phyloP scores from a whole-genome alignment of 768 basidiomycete species.

The Paxillus ammoniavirescens region DNA sequence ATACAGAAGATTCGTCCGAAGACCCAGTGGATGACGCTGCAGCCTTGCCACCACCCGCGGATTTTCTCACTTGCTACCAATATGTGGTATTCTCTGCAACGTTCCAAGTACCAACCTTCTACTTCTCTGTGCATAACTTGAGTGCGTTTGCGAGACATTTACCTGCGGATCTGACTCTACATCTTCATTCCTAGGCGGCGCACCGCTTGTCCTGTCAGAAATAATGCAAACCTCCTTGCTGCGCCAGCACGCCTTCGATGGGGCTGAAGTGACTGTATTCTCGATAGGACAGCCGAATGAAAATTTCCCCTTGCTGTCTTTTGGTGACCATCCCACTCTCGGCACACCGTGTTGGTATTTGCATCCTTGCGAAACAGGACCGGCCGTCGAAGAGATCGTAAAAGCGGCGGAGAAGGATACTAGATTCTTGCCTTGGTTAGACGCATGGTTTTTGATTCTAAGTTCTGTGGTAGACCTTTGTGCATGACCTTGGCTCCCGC shows the following conservation, averaged over 20 bases:
- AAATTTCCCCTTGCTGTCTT: slow-evolving; percentile 75
- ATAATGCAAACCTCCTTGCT: slow-evolving; percentile 62
- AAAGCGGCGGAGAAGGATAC: slow-evolving; percentile 38
- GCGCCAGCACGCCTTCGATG: slow-evolving; percentile 43
- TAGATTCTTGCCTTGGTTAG: slow-evolving; percentile 45
- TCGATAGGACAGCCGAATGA: slow-evolving; percentile 50
- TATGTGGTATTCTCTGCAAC: slow-evolving; percentile 76
- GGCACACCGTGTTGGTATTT: slow-evolving; percentile 80
- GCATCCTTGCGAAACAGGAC: slow-evolving; percentile 80
- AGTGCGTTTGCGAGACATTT: slow-evolving; percentile 49
- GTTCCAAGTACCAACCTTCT: slow-evolving; percentile 81
- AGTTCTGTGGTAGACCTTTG: slow-evolving; percentile 59
- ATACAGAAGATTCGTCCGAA: slow-evolving; percentile 2
- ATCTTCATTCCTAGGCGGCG: slow-evolving; percentile 50
- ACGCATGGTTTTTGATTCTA: slow-evolving; percentile 78
- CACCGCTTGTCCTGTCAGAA: slow-evolving; percentile 54
- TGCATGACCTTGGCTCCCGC: slow-evolving; percentile 1
- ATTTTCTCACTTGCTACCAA: slow-evolving; percentile 51
- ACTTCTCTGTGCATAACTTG: slow-evolving; percentile 67
- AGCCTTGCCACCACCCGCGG: slow-evolving; percentile 24
- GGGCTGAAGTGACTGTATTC: slow-evolving; percentile 48
- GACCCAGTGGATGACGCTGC: slow-evolving; percentile 40
- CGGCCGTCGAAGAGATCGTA: slow-evolving; percentile 68
- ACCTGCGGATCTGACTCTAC: slow-evolving; percentile 12
- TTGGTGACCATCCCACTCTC: slow-evolving; percentile 82